Percentiles rank a stretch among this genome's conserved stretches.
Evolutionary conservation across 176 grass and related monocot species (phyloP).

Genomic region (Oryza coarctata): DNA sequence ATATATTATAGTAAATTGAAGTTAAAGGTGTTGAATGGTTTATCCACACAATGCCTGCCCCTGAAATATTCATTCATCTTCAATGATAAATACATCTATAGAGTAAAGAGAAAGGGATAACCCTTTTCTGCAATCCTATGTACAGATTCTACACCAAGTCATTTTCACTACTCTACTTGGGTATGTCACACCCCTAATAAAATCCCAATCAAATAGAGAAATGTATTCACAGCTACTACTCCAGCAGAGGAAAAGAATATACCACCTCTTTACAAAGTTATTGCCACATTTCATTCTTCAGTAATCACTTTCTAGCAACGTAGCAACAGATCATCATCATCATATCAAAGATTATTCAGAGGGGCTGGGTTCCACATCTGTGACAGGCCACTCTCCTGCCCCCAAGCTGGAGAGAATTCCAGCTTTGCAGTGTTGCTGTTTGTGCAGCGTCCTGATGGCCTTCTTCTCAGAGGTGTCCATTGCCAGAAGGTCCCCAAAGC

Average conservation of each 20-base stretch:
- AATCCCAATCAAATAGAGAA: constrained; percentile 17
- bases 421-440: constrained; percentile 31
- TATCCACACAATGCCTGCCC: neutral
- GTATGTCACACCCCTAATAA: constrained; percentile 17
- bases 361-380: constrained; percentile 25
- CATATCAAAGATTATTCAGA: constrained; percentile 11
- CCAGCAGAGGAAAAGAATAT: constrained; percentile 30
- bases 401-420: constrained; percentile 30
- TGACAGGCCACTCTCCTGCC: constrained; percentile 3
- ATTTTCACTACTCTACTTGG: constrained; percentile 18
- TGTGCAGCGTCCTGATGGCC: neutral
- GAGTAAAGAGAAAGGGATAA: constrained; percentile 1
- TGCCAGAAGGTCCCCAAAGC: constrained; percentile 10
- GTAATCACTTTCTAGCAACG: constrained; percentile 2
- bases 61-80: neutral
- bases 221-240: constrained; percentile 13
- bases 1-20: neutral
- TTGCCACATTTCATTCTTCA: neutral
- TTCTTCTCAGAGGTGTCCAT: constrained; percentile 28
- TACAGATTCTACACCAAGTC: constrained; percentile 36
- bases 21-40: neutral
- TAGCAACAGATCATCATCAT: neutral
- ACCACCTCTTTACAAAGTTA: constrained; percentile 19
- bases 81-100: neutral
- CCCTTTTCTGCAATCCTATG: constrained; percentile 31